Evolutionary conservation across 2,329 filamentous ascomycete genomes (phyloP), one percentile per base, ranked within the genome.

Genomic region (Alternaria brassicicola): DNA sequence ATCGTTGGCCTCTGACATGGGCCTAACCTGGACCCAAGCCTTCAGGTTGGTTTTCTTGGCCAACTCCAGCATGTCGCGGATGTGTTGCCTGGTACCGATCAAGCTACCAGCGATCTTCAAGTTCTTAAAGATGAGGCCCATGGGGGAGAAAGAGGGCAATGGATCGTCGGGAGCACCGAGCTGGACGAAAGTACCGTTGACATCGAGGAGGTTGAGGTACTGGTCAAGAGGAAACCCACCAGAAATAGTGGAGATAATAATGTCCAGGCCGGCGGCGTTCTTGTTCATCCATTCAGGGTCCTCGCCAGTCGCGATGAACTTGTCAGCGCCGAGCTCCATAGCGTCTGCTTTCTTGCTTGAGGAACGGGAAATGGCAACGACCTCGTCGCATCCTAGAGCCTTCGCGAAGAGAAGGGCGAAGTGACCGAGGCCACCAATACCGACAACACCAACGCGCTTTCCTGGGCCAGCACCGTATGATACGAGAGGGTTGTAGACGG

Each of bases 381-480:
- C 84, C 6, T 85, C 83, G 54, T 91, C 87, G 25, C 87, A 88
- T 9, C 87, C 88, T 1, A 94, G 78, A 0, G 90, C 90, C 65
- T 84, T 87, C 0, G 89, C 87, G 76, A 86, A 92, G 59, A 92
- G 80, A 15, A 93, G 71, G 1, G 85, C 91, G 62, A 92, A 86
- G 72, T 93, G 89, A 0, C 90, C 90, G 0, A 93, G 78, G 1
- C 90, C 90, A 21, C 90, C 90, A 9, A 92, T 80, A 57, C 90
- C 90, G 5, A 92, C 86, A 53, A 93, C 85, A 48, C 85, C 90
- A 15, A 93, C 87, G 77, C 91, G 90, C 81, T 90, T 91, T 59
- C 91, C 91, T 1, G 90, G 89, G 0, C 90, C 90, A 52, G 85
- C 84, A n/a, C 89, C 89, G 68, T 93, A 88, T 25, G 90, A 84